Evolutionary conservation across 371 early-diverging fungal genomes (phyloP), one percentile per base, ranked within the genome.

Genomic region (Dipsacomyces acuminosporus): DNA sequence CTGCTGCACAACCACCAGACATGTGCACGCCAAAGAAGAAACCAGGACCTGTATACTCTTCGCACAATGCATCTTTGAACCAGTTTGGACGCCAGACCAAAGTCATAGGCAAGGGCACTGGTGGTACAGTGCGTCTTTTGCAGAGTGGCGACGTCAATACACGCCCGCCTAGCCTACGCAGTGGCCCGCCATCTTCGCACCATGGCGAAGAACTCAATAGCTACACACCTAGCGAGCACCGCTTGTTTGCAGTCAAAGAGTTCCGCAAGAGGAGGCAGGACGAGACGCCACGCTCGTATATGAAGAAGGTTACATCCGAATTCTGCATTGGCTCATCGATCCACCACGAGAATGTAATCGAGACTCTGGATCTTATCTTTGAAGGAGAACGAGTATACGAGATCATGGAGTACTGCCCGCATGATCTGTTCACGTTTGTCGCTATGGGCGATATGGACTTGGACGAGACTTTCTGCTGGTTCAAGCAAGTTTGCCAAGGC

Each of bases 321-420:
- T 90, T 85, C 62, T 90, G 91, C 65, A 88, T 93, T 40, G 85
- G 83, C 21, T 83, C 81, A 7, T 81, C 83, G 4, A 61, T 90
- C 15, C 92, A 88, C 53, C 93, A 94, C 67, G 81, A 81, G n/a
- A 87, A 91, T 64, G 77, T 93, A 45, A 87, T 94, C 35, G 83
- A 89, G 65, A 90, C 93, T 1, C 51, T 90, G 53, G 94, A 94
- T 54, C 77, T 88, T 48, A 75, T 87, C n/a, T 78, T 82, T 54
- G 83, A 82, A 56, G 78, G 80, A 6, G 69, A 76, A 7, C 61
- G 59, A 9, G 82, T 79, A 18, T 86, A 80, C 56, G 81, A 88
- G 72, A 81, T 90, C 42, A 88, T 89, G 87, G 89, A 89, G 56
- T 89, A 80, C 75, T 85, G 85, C 25, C 86, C 87, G 36, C 80